These are phyloP conservation scores for Pichia deserticola DNA, from an alignment of 805 yeast species.

Conservation along the genomic window DNA sequence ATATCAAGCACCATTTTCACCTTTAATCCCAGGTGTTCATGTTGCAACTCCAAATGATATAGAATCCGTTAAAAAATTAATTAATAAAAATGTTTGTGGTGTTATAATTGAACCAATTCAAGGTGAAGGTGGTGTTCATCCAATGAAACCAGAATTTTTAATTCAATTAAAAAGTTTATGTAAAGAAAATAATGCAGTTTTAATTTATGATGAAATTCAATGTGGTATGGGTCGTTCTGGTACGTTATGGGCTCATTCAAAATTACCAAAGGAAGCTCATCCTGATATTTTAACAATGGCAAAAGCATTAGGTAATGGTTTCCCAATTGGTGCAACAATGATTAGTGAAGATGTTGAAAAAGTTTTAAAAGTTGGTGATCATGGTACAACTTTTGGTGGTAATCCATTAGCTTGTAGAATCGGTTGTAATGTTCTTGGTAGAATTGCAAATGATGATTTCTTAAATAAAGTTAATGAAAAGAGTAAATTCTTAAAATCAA, in stretches of 20 bases:
- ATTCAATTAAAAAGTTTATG: slow-evolving; percentile 60
- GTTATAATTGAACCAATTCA: slow-evolving; percentile 96
- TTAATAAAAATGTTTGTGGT: slow-evolving; percentile 69
- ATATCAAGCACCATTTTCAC: slow-evolving; percentile 86
- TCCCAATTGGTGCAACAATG: slow-evolving; percentile 92
- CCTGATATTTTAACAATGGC: slow-evolving; percentile 95
- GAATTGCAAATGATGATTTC: slow-evolving; percentile 55
- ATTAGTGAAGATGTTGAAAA: slow-evolving; percentile 72
- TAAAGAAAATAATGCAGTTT: slow-evolving; percentile 56
- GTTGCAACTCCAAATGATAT: slow-evolving; percentile 59
- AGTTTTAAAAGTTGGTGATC: slow-evolving; percentile 81
- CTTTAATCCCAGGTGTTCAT: slow-evolving; percentile 83
- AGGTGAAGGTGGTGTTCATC: slow-evolving; percentile 94
- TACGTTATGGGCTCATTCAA: slow-evolving; percentile 83
- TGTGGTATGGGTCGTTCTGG: slow-evolving; percentile 96
- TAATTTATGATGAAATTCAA: slow-evolving; percentile 93
- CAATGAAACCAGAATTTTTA: slow-evolving; percentile 58
- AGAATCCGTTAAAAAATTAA: slow-evolving; percentile 47
- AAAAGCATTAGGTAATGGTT: slow-evolving; percentile 94
- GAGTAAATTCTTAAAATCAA: slow-evolving; percentile 47
- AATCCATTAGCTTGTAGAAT: slow-evolving; percentile 87
- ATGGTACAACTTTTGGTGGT: slow-evolving; percentile 97
- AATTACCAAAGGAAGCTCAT: slow-evolving; percentile 69
- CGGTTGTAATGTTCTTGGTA: slow-evolving; percentile 66
- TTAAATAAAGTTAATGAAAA: slow-evolving; percentile 53